These are phyloP conservation scores for Sporothrix protearum DNA, from an alignment of 2,329 filamentous ascomycete species.

Conservation along the genomic window DNA sequence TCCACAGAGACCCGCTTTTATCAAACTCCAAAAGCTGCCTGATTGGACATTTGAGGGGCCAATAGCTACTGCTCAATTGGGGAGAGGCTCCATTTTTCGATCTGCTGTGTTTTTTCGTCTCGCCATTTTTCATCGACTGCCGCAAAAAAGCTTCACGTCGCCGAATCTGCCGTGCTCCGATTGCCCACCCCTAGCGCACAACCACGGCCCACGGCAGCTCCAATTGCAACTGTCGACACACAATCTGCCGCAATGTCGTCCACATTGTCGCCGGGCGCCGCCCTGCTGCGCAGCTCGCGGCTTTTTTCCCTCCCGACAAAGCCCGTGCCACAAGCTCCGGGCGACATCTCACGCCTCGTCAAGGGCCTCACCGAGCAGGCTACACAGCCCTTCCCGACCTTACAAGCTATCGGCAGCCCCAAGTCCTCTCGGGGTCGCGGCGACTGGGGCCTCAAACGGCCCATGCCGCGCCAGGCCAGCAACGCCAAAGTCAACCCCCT, in stretches of 20 bases:
- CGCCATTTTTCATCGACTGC: neutral
- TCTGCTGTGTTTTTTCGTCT: slow-evolving; percentile 17
- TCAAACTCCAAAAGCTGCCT: neutral
- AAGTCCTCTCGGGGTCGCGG: slow-evolving; percentile 67
- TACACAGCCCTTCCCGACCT: slow-evolving; percentile 74
- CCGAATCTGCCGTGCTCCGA: neutral
- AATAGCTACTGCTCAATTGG: neutral
- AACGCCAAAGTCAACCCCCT: slow-evolving; percentile 68
- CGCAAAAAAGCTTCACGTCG: slow-evolving; percentile 13
- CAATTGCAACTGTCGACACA: neutral
- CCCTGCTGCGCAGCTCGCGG: slow-evolving; percentile 78
- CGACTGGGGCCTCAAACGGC: slow-evolving; percentile 90
- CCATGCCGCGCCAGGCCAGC: slow-evolving; percentile 73
- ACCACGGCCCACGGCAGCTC: neutral
- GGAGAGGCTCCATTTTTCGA: neutral
- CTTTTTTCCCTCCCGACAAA: slow-evolving; percentile 77
- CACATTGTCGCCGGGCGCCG: slow-evolving; percentile 57
- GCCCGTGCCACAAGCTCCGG: slow-evolving; percentile 62
- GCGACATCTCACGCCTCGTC: slow-evolving; percentile 41
- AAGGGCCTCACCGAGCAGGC: slow-evolving; percentile 48
- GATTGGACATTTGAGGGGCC: neutral
- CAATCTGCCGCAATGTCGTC: slow-evolving; percentile 31
- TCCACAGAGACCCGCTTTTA: neutral
- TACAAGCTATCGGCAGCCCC: slow-evolving; percentile 78
- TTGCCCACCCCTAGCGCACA: neutral